These are phyloP conservation scores for Phaeolepiota aurea DNA, from an alignment of 768 basidiomycete species.

Conservation along the genomic window DNA sequence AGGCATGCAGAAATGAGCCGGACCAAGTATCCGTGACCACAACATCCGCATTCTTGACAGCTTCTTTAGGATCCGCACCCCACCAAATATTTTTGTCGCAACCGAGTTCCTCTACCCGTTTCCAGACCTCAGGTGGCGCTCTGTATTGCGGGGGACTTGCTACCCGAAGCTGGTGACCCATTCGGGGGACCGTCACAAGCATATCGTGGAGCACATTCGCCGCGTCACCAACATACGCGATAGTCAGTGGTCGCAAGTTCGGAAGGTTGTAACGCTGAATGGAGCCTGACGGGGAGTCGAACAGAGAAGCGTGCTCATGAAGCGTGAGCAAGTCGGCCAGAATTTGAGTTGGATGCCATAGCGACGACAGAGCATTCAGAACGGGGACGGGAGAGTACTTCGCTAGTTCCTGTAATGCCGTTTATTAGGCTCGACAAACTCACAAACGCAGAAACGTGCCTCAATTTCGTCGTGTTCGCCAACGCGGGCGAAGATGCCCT, in stretches of 20 bases:
- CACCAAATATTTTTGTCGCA: constrained; percentile 70
- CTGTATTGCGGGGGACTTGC: constrained; percentile 75
- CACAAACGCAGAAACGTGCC: constrained; percentile 32
- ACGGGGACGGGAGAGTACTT: constrained; percentile 89
- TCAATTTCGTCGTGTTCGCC: constrained; percentile 90
- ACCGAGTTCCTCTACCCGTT: constrained; percentile 65
- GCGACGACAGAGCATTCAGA: constrained; percentile 88
- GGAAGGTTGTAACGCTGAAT: constrained; percentile 23
- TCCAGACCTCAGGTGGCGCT: constrained; percentile 70
- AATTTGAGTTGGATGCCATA: constrained; percentile 96
- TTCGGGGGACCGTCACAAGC: constrained; percentile 88
- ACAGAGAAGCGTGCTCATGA: constrained; percentile 62
- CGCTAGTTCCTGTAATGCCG: constrained; percentile 64
- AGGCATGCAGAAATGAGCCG: too few species aligned
- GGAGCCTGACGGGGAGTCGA: constrained; percentile 22
- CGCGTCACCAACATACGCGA: constrained; percentile 91
- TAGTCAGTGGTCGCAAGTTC: constrained; percentile 67
- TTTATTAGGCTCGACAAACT: background rate
- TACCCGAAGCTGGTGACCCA: constrained; percentile 81
- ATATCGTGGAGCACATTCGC: constrained; percentile 96
- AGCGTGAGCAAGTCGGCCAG: constrained; percentile 91
- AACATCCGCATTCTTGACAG: constrained; percentile 86
- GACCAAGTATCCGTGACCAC: constrained; percentile 97
- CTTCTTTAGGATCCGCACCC: constrained; percentile 75
- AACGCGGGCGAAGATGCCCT: constrained; percentile 96